Percentiles rank a stretch among this genome's conserved stretches.
Evolutionary conservation across 2,329 filamentous ascomycete genomes (phyloP).

Genomic region (Onygenales sp.): DNA sequence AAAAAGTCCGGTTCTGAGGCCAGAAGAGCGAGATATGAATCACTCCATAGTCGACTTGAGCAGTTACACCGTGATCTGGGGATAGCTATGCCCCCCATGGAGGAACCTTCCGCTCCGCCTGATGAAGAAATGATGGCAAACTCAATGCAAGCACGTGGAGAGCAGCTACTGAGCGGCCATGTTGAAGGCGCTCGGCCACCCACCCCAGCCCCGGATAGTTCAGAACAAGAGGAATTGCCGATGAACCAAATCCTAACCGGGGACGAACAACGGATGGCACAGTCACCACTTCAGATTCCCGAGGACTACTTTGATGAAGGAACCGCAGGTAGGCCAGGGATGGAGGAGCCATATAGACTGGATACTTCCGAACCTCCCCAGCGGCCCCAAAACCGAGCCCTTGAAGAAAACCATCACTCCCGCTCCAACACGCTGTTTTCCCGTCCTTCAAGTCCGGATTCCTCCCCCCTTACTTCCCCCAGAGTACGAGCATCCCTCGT

Average conservation of each 20-base stretch:
- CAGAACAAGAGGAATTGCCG: slow-evolving; percentile 9
- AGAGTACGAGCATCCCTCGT: slow-evolving; percentile 33
- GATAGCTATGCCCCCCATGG: neutral
- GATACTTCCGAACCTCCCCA: neutral
- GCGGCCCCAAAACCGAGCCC: neutral
- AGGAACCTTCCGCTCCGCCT: neutral
- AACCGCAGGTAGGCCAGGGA: slow-evolving; percentile 15
- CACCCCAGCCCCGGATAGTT: slow-evolving; percentile 8
- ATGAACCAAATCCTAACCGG: slow-evolving; percentile 16
- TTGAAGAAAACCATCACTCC: slow-evolving; percentile 18
- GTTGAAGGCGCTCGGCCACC: slow-evolving; percentile 7
- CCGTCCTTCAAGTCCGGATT: slow-evolving; percentile 28
- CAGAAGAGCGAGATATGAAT: slow-evolving; percentile 18
- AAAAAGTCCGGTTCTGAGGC: slow-evolving; percentile 11
- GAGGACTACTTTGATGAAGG: slow-evolving; percentile 21
- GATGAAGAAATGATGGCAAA: neutral
- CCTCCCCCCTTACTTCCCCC: slow-evolving; percentile 33
- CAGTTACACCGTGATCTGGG: slow-evolving; percentile 11
- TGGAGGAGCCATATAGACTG: slow-evolving; percentile 11
- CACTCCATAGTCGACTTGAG: slow-evolving; percentile 21
- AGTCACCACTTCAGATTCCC: slow-evolving; percentile 30
- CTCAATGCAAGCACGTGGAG: slow-evolving; percentile 10
- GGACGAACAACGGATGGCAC: slow-evolving; percentile 28
- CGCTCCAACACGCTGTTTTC: slow-evolving; percentile 33
- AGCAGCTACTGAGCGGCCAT: slow-evolving; percentile 11